phyloP scores from a whole-genome alignment of 441 rosid genomes.

The Syzygium malaccense region DNA sequence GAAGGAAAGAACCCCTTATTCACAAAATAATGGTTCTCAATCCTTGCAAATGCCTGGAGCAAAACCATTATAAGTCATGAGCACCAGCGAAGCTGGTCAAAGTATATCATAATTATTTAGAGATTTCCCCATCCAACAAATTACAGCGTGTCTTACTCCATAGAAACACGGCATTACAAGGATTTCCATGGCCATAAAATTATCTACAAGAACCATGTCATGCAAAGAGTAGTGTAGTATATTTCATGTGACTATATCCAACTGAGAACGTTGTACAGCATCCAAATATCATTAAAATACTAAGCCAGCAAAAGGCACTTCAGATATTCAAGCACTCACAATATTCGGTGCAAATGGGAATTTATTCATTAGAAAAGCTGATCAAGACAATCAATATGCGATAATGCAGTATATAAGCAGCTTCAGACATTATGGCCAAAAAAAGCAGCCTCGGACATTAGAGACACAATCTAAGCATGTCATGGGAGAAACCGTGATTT shows the following conservation, averaged over 20 bases:
- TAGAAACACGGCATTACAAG: neutral
- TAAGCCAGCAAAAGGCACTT: neutral
- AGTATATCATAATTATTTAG: neutral
- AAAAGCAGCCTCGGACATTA: neutral
- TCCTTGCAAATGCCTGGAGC: slow-evolving; percentile 96
- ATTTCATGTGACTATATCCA: neutral
- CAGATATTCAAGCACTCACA: neutral
- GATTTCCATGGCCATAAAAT: neutral
- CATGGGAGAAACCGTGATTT: neutral
- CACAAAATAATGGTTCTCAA: slow-evolving; percentile 83
- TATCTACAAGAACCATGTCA: neutral
- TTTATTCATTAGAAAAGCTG: neutral
- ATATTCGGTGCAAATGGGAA: neutral
- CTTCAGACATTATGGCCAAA: neutral
- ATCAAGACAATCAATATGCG: neutral
- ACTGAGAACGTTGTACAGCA: neutral
- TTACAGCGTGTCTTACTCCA: neutral
- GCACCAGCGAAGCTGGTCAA: neutral
- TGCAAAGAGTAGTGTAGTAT: neutral
- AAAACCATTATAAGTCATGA: neutral
- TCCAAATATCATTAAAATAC: neutral
- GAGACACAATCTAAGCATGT: neutral
- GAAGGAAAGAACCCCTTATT: slow-evolving; percentile 77
- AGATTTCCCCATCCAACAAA: neutral
- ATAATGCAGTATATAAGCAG: neutral